These are phyloP conservation scores for Dacryopinax spathularia DNA, from an alignment of 768 basidiomycete species.

Conservation along the genomic window DNA sequence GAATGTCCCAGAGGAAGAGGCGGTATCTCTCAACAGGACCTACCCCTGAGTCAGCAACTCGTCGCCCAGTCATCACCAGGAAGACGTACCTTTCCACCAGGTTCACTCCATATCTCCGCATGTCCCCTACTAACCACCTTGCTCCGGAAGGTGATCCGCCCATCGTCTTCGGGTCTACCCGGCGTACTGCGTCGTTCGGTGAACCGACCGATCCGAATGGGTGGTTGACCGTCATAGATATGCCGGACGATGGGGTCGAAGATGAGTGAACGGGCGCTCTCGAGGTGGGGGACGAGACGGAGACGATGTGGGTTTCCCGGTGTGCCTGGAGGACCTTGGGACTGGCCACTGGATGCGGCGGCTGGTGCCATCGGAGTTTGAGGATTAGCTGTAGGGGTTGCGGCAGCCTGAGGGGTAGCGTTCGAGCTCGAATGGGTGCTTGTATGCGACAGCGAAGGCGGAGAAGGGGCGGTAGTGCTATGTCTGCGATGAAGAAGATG, in stretches of 20 bases:
- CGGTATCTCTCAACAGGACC: conserved; percentile 84
- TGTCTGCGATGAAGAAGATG: neutral
- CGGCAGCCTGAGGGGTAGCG: neutral
- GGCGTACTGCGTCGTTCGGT: conserved; percentile 63
- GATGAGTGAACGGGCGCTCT: conserved; percentile 70
- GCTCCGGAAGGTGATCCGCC: conserved; percentile 81
- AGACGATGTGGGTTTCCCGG: conserved; percentile 47
- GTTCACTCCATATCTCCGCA: conserved; percentile 77
- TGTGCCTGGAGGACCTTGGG: neutral
- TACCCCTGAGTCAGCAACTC: conserved; percentile 19
- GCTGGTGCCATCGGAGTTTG: neutral
- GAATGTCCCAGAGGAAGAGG: conserved; percentile 83
- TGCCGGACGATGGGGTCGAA: conserved; percentile 90
- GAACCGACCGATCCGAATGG: conserved; percentile 84
- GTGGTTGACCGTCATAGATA: conserved; percentile 49
- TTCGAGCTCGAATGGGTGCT: neutral
- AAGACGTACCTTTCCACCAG: conserved; percentile 25
- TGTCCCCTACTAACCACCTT: conserved; percentile 92
- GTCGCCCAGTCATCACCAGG: neutral
- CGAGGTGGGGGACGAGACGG: conserved; percentile 89
- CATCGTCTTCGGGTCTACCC: conserved; percentile 44
- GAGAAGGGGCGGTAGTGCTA: neutral
- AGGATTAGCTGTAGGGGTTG: neutral
- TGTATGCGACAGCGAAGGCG: neutral
- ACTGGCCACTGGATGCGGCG: neutral